Base-by-base conservation (phyloP, 2,329 filamentous ascomycete species). In the Geosmithia flava region DNA sequence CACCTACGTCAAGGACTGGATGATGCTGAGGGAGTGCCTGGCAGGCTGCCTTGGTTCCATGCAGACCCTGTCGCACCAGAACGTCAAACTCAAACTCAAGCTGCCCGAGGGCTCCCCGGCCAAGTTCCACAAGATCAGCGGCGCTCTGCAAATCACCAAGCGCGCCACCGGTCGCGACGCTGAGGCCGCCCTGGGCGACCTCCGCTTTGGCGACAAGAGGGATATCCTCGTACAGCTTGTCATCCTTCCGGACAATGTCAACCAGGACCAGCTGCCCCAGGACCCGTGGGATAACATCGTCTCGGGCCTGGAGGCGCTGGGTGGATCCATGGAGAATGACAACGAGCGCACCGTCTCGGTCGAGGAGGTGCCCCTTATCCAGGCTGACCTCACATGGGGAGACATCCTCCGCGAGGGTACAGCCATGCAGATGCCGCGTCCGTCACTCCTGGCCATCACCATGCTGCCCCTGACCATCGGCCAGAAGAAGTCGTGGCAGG, bases 1-100 rank as follows among this genome's bases (percentile, higher is more conserved):
- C 61, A 94, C 89, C 1, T 98, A 97, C 59, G 90, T 98, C 56
- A 98, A 97, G 68, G 93, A 98, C 64, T 98, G 93, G 93, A 97
- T 97, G 91, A 98, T 97, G 91, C 76, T 98, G 37, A 84, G 93
- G 27, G 93, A 98, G 64, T 97, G 93, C 62, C 76, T 96, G 43
- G 93, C 90, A 20, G 93, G 93, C 42, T 97, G 91, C 59, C 71
- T 98, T 27, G 93, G 93, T 44, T 83, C 88, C 15, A 77, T 97
- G 61, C 93, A 98, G 65, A 89, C 87, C 2, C 83, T 88, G 27
- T 97, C 93, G n/a, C 93, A 98, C 62, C 93, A 97, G 63, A 97
- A 97, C 59, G 93, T 94, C 49, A 96, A 95, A 70, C 76, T 98
- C 48, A 95, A 94, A 71, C 79, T 98, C 49, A 87, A 87, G 56